phyloP scores from a whole-genome alignment of 148 eudicot species.

The Chenopodium quinoa region DNA sequence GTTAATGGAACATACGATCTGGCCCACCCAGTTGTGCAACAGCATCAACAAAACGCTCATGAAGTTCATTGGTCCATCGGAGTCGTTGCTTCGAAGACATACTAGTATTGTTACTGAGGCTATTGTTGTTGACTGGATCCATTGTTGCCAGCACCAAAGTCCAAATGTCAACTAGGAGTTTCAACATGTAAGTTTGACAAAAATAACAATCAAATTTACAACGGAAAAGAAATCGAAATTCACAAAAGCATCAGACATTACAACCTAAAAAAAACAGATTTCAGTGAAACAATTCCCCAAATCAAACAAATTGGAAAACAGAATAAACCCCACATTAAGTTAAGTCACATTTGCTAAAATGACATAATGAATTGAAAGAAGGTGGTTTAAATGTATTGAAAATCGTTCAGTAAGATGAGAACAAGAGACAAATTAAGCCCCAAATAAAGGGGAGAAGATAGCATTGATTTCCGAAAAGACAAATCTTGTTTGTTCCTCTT shows the following conservation, averaged over 20 bases:
- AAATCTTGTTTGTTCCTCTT: no score
- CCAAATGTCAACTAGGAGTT: neutral
- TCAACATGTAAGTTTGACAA: neutral
- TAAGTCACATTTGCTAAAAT: no score
- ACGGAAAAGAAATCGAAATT: neutral
- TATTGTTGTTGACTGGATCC: conserved; percentile 1
- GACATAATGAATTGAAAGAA: no score
- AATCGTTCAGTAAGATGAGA: no score
- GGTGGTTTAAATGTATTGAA: no score
- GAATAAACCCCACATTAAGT: no score
- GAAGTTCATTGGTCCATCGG: conserved; percentile 74
- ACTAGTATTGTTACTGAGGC: neutral
- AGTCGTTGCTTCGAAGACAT: conserved; percentile 51
- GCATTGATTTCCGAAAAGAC: no score
- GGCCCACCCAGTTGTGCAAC: conserved; percentile 76
- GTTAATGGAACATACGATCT: conserved; percentile 45
- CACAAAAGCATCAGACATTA: neutral
- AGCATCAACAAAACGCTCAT: conserved; percentile 68
- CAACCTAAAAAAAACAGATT: no score
- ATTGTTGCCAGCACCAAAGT: neutral
- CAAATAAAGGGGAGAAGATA: no score
- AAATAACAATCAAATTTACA: neutral
- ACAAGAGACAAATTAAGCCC: no score
- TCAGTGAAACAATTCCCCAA: no score
- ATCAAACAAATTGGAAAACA: no score